Evolutionary conservation across 345 rosid genomes (phyloP).

Genomic region (Bruguiera gymnorhiza): DNA sequence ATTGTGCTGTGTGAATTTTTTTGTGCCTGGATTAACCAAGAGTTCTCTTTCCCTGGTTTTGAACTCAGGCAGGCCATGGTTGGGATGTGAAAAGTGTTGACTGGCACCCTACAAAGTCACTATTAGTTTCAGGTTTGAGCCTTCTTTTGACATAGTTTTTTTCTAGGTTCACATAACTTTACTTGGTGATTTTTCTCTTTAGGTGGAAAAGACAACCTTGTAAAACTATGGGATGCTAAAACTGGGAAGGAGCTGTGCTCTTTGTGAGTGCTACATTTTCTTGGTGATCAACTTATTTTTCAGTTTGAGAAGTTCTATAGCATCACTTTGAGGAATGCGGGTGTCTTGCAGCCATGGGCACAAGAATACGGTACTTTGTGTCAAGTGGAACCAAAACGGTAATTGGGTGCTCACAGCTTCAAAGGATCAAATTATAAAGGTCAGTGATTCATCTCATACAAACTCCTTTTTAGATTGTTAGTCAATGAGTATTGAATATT

Average conservation of each 20-base stretch:
- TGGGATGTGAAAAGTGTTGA: conserved; percentile 99
- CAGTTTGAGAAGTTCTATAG: conserved; percentile 10
- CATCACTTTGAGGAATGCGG: neutral
- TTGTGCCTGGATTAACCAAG: conserved; percentile 41
- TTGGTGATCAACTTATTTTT: conserved; percentile 13
- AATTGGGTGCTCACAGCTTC: conserved; percentile 94
- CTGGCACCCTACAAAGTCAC: conserved; percentile 98
- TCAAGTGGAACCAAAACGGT: conserved; percentile 98
- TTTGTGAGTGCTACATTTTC: conserved; percentile 52
- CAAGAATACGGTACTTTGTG: conserved; percentile 92
- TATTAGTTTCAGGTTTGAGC: conserved; percentile 76
- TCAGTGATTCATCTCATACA: conserved; percentile 21
- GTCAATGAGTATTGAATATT: neutral
- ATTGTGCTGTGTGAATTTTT: neutral
- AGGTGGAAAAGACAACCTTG: conserved; percentile 98
- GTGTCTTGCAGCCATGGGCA: conserved; percentile 85
- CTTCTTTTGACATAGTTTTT: conserved; percentile 7
- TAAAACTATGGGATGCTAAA: conserved; percentile 99
- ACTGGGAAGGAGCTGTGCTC: conserved; percentile 86
- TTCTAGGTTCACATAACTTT: conserved; percentile 1
- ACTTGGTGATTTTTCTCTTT: conserved; percentile 10
- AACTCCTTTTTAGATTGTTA: conserved; percentile 1
- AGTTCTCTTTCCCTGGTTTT: conserved; percentile 38
- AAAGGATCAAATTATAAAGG: conserved; percentile 98
- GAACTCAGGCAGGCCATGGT: conserved; percentile 99